Evolutionary conservation across 352 stramenopile genomes (phyloP), one percentile per base, ranked within the genome.

Genomic region (Phytophthora sp.): DNA sequence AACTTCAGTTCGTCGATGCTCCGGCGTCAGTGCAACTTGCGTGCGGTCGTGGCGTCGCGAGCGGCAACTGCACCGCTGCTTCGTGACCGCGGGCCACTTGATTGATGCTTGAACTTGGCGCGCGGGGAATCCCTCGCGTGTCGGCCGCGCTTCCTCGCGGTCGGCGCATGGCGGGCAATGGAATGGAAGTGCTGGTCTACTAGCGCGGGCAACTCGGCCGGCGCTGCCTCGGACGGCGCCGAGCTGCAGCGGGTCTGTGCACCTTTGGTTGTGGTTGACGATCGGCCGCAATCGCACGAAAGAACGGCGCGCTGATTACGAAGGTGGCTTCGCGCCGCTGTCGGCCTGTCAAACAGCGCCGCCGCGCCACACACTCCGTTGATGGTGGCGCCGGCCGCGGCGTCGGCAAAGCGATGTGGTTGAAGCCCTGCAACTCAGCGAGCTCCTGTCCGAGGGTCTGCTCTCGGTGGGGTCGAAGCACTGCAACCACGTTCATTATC

Each of bases 211-310:
- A n/a, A n/a, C 28, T 10, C 11, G 20, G 3, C 5, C 18, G 28
- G 3, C 20, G 28, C 44, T 27, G 9, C 44, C 26, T 24, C n/a
- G n/a, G n/a, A n/a, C n/a, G n/a, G 17, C 3, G 31, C 31, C 34
- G 15, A 12, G 42, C 34, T 28, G 26, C 55, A 30, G 31, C 11
- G 8, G 9, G 17, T 17, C 0, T 32, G 54, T 63, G 10, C 30
- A 53, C 57, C 17, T 69, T 69, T 64, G 61, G 37, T 69, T 50
- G 54, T 69, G 61, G 34, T 69, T 69, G 61, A n/a, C 44, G 5
- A 8, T 37, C 53, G 21, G 44, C 17, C 18, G 26, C 43, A 64
- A 69, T 34, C 50, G 27, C 52, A 68, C 59, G 52, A 68, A 53
- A 45, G 34, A 45, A 30, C 34, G 17, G 32, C 46, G 30, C 23